Base-by-base conservation (phyloP, 139 green algal species). In the Auxenochlorella protothecoides region DNA sequence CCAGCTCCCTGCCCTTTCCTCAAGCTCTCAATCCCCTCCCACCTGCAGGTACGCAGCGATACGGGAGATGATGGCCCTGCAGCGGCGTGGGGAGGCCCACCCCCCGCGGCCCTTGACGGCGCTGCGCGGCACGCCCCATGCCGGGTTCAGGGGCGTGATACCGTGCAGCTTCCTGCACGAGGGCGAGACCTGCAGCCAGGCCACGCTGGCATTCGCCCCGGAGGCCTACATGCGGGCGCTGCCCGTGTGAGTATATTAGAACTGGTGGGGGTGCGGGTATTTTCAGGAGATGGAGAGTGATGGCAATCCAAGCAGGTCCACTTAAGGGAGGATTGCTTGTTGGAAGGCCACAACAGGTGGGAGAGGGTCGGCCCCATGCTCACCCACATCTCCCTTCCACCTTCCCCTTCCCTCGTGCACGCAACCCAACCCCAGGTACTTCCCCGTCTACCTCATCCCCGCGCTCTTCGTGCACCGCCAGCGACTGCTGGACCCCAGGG, bases 401-500 rank as follows among this genome's bases (percentile, higher is more conserved):
- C 8, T 90, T 88, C 68, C 75, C 85, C 63, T 67, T 89, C n/a
- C 80, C 76, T 44, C 27, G 27, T 44, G 27, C 27, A 44, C 27
- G 1, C 27, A 0, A 44, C 27, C 27, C 27, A 44, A 44, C 27
- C 27, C 27, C 27, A 44, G 10, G 6, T 88, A 86, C 69, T 53
- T 84, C 8, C 80, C 86, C 27, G 84, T 92, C 9, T 92, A 92
- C 65, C n/a, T 92, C 11, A 72, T 92, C 14, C 81, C 88, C 2
- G 84, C 80, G n/a, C 57, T 96, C 55, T 80, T 97, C 66, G 92
- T 97, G 68, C 92, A 97, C 81, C 83, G 92, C 69, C 69, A 82
- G 60, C 67, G 74, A 44, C 77, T 97, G 72, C 65, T 93, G 61
- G 68, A 74, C 27, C 71, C 57, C 61, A 59, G 61, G 55, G 66